Conservation (phyloP, 139 green algal genomes). For the Spirogloea muscicola region DNA sequence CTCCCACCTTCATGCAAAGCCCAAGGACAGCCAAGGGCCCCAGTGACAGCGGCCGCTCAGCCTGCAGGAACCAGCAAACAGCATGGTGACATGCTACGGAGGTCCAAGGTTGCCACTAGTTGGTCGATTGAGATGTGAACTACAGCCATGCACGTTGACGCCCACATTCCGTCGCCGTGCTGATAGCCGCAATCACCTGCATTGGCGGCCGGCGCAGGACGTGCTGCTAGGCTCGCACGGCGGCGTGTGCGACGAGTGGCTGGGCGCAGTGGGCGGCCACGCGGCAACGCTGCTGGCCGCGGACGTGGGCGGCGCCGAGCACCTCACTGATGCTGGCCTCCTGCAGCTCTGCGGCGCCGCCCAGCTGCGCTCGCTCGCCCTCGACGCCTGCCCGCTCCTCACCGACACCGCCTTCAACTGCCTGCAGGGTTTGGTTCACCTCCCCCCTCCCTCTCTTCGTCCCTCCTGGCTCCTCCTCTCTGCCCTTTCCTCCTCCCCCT, state of each 20-base stretch:
- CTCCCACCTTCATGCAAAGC: too few relatives aligned
- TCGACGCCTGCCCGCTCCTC: slow-evolving; percentile 3
- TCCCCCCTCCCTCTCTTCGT: too few relatives aligned
- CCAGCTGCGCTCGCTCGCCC: background rate
- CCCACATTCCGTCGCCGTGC: too few relatives aligned
- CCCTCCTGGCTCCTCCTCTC: background rate
- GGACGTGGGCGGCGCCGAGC: background rate
- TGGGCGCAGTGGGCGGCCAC: background rate
- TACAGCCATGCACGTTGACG: too few relatives aligned
- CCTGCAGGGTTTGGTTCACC: too few relatives aligned
- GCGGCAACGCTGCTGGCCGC: background rate
- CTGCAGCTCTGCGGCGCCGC: slow-evolving; percentile 7
- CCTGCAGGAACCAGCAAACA: too few relatives aligned
- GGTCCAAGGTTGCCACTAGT: too few relatives aligned
- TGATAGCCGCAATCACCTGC: too few relatives aligned
- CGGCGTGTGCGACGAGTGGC: slow-evolving; percentile 32
- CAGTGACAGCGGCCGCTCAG: too few relatives aligned
- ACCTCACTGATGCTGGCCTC: slow-evolving; percentile 6
- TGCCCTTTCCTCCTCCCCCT: background rate
- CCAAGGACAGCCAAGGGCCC: too few relatives aligned
- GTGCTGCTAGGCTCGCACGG: background rate
- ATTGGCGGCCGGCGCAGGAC: slow-evolving; percentile 18
- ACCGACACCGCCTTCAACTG: background rate
- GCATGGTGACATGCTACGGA: too few relatives aligned
- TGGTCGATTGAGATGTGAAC: too few relatives aligned